Conservation (phyloP, 2,329 filamentous ascomycete species). For the Aureobasidium sp. region DNA sequence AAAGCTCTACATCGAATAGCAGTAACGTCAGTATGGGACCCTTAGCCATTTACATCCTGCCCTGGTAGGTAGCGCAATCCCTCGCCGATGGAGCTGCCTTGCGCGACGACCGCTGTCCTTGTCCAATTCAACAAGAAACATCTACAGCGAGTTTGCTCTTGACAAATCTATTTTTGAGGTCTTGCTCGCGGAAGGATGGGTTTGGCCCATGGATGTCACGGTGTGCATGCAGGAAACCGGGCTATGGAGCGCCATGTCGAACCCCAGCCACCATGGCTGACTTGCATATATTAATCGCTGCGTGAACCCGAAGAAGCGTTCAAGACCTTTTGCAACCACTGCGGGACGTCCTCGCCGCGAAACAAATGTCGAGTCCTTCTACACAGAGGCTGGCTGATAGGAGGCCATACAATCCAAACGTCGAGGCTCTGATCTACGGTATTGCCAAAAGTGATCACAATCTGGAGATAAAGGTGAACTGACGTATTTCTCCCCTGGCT, state of each 20-base stretch:
- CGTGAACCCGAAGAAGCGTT: background rate
- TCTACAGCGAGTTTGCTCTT: background rate
- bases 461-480: background rate
- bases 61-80: too few species aligned
- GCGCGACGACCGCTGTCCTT: background rate
- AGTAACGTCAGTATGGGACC: too few species aligned
- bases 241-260: background rate
- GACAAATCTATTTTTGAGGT: too few species aligned
- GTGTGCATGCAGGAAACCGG: background rate
- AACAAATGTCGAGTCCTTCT: background rate
- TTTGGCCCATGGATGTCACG: background rate
- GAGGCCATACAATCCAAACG: background rate
- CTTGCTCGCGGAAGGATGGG: background rate
- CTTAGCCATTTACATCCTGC: too few species aligned
- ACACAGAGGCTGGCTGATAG: too few species aligned
- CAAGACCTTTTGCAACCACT: background rate
- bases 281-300: background rate
- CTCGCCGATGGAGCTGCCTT: too few species aligned
- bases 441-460: background rate
- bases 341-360: background rate
- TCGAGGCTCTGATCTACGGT: background rate
- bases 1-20: background rate
- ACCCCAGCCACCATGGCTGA: conserved; percentile 7
- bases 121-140: background rate
- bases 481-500: background rate